These are phyloP conservation scores for Mallotus japonicus DNA, from an alignment of 441 rosid genomes.

Conservation along the genomic window DNA sequence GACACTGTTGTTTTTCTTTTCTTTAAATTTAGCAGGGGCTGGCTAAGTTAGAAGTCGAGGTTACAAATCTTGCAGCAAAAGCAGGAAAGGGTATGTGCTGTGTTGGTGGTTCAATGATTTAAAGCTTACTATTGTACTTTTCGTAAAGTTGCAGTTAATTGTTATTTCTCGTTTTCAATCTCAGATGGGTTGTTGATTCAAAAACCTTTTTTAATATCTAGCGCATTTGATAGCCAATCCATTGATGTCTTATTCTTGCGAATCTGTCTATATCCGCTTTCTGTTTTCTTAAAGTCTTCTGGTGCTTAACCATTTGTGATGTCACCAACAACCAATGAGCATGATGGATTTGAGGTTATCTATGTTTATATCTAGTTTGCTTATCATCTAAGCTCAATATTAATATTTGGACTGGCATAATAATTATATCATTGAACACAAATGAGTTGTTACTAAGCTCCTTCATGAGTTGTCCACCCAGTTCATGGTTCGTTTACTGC, in stretches of 20 bases:
- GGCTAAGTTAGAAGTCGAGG: conserved; percentile 96
- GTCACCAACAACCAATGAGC: background rate
- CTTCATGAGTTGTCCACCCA: background rate
- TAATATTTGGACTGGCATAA: background rate
- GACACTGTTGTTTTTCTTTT: conserved; percentile 16
- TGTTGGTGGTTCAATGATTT: conserved; percentile 11
- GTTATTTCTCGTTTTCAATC: conserved; percentile 7
- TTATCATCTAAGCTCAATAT: background rate
- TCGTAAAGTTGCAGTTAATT: background rate
- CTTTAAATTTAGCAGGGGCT: conserved; percentile 50
- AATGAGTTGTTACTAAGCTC: background rate
- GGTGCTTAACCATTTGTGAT: background rate
- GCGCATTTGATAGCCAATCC: background rate
- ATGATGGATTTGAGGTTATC: background rate
- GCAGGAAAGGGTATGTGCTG: conserved; percentile 91
- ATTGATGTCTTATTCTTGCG: background rate
- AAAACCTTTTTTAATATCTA: background rate
- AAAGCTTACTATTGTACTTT: background rate
- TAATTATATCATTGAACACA: background rate
- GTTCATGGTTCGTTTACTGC: background rate
- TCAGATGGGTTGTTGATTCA: conserved; percentile 8
- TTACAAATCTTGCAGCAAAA: conserved; percentile 97
- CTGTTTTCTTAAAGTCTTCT: background rate
- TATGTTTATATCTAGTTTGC: background rate
- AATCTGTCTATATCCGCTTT: background rate